Base-by-base conservation (phyloP, 495 filamentous ascomycete genomes). In the Penicillium manginii region DNA sequence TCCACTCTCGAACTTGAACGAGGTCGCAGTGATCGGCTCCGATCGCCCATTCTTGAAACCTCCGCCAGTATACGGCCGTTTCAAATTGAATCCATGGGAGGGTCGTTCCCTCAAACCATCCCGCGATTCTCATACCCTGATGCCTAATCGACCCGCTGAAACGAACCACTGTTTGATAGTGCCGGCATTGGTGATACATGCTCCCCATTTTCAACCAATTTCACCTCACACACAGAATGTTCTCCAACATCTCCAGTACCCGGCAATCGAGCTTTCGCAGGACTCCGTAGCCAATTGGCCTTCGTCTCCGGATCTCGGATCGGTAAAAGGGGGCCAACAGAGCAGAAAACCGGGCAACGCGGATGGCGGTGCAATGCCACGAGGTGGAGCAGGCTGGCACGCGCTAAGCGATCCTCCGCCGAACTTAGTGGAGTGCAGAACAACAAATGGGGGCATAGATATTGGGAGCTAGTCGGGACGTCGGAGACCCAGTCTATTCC, bases 21-120 rank as follows among this genome's bases (percentile, higher is more conserved):
- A 43, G 50, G 43, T 49, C 18, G 19, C 31, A 47, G 22, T 47
- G 61, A 54, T 60, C 53, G 50, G 50, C 54, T 48, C 29, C 33
- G 63, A 65, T 62, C 58, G 35, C 19, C 60, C 23, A 45, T 7
- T 11, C 52, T 32, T 67, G 64, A 67, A 67, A 67, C 64, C 52
- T 31, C 61, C 61, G 64, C 64, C 55, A 40, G 57, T 56, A 32
- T 54, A 54, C 55, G 61, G 53, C 52, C 55, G 64, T 67, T 67
- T 67, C 64, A 67, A 43, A 42, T 56, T 55, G 40, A 59, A 26
- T 19, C 48, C 22, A 23, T 11, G 10, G 22, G 19, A n/a, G 45
- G 21, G 19, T 47, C 45, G 14, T 26, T 47, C 40, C 10, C 11
- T 26, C 45, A 47, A 47, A 47, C 45, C 18, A 50, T 26, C 48